Evolutionary conservation across 2,329 filamentous ascomycete species (phyloP).

Genomic region (Sporothrix curviconia): DNA sequence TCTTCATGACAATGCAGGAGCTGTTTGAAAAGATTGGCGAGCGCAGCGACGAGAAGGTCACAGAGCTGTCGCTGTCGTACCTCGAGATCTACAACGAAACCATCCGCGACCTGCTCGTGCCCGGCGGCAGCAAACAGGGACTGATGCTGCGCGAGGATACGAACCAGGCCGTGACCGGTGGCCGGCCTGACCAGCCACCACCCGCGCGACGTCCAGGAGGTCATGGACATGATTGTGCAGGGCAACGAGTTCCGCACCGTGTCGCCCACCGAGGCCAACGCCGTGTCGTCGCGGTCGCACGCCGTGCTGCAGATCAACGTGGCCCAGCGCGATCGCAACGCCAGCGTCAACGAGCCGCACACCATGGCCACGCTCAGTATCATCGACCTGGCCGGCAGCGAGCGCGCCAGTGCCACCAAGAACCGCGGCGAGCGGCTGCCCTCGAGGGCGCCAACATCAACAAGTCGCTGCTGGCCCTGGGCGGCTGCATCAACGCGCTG

Average conservation of each 20-base stretch:
- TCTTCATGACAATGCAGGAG: conserved; percentile 98
- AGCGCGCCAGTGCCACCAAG: conserved; percentile 92
- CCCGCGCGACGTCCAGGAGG: conserved; percentile 84
- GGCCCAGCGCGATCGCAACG: conserved; percentile 88
- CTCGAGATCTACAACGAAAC: conserved; percentile 99
- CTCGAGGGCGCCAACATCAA: conserved; percentile 99
- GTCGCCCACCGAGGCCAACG: conserved; percentile 94
- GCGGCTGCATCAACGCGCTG: conserved; percentile 96
- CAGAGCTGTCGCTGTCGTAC: conserved; percentile 88
- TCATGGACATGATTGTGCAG: conserved; percentile 98
- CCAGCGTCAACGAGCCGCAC: conserved; percentile 85
- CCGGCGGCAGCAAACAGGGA: conserved; percentile 72
- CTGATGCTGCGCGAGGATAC: conserved; percentile 92
- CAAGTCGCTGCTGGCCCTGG: conserved; percentile 89
- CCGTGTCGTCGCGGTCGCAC: conserved; percentile 93
- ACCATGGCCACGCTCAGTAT: conserved; percentile 98
- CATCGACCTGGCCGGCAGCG: conserved; percentile 93
- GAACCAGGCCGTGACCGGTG: conserved; percentile 86
- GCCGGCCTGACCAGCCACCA: conserved; percentile 85
- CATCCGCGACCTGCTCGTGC: conserved; percentile 88
- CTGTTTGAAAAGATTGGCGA: conserved; percentile 95
- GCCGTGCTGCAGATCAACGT: conserved; percentile 97
- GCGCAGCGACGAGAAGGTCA: conserved; percentile 74
- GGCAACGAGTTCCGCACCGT: conserved; percentile 94
- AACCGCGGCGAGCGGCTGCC: conserved; percentile 84